phyloP scores from a whole-genome alignment of 2,329 filamentous ascomycete genomes.

The Harringtonia aguacate region DNA sequence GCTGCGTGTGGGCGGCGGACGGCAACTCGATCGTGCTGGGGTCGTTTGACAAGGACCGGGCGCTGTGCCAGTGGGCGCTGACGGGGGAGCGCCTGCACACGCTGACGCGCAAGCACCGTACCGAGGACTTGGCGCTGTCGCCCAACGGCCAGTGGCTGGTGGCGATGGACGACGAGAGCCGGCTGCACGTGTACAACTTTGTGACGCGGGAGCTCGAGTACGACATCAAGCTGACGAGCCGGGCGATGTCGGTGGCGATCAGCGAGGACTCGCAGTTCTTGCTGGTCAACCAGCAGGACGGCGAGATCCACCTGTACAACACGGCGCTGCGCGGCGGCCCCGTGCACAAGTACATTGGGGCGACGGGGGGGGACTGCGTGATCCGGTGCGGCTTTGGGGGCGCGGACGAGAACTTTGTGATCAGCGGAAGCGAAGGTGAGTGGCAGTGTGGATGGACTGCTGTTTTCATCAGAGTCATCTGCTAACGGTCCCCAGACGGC shows the following conservation, averaged over 20 bases:
- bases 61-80: slow-evolving; percentile 62
- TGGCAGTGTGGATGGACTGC: slow-evolving; percentile 12
- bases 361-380: slow-evolving; percentile 57
- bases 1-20: slow-evolving; percentile 81
- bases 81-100: slow-evolving; percentile 50
- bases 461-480: neutral
- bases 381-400: slow-evolving; percentile 82
- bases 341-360: slow-evolving; percentile 66
- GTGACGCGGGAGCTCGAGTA: slow-evolving; percentile 63
- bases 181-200: slow-evolving; percentile 75
- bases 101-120: slow-evolving; percentile 61
- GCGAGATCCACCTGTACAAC: slow-evolving; percentile 69
- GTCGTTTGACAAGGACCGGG: slow-evolving; percentile 55
- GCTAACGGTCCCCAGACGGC: slow-evolving; percentile 32
- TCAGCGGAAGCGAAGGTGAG: slow-evolving; percentile 81
- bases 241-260: slow-evolving; percentile 70
- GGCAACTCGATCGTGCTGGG: slow-evolving; percentile 70
- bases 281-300: slow-evolving; percentile 71
- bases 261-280: slow-evolving; percentile 72
- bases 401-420: slow-evolving; percentile 81
- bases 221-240: slow-evolving; percentile 56
- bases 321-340: slow-evolving; percentile 55
- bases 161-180: slow-evolving; percentile 59
- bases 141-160: slow-evolving; percentile 71
- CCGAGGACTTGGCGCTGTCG: slow-evolving; percentile 78